Percentiles rank a stretch among this genome's conserved stretches.
These are phyloP conservation scores for Calonectria pauciramosa DNA, from an alignment of 2,329 filamentous ascomycete genomes.

Conservation along the genomic window DNA sequence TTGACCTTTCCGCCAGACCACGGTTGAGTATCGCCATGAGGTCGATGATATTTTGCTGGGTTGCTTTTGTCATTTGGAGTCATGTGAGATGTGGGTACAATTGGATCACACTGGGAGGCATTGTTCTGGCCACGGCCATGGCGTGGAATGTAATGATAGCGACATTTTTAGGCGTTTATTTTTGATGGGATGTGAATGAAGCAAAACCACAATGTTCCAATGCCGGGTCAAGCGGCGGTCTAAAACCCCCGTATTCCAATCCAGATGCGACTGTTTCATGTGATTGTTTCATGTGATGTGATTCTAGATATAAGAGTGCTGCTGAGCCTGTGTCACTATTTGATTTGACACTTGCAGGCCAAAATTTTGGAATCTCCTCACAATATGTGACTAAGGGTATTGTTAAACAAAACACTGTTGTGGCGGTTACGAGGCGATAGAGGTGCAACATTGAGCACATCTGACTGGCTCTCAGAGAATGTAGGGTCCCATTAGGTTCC, in stretches of 20 bases:
- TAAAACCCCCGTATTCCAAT: background rate
- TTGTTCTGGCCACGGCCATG: background rate
- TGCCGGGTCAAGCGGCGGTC: background rate
- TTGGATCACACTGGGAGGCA: background rate
- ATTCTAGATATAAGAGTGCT: background rate
- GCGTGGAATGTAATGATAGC: constrained; percentile 13
- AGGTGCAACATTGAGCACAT: background rate
- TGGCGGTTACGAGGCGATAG: background rate
- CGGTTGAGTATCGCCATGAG: background rate
- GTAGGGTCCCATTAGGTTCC: no score
- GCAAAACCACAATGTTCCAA: background rate
- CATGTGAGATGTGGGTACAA: background rate
- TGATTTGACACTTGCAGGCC: background rate
- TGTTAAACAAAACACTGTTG: background rate
- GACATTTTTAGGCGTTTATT: constrained; percentile 26
- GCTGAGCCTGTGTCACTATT: background rate
- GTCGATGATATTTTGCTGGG: background rate
- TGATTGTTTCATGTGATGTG: background rate
- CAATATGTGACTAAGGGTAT: background rate
- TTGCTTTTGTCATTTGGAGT: background rate
- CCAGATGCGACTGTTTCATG: no score
- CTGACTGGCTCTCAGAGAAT: background rate
- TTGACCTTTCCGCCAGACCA: constrained; percentile 8
- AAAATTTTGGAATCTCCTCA: background rate
- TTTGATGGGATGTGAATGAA: background rate